Percentiles rank a stretch among this genome's conserved stretches.
Evolutionary conservation across 345 rosid species (phyloP).

Genomic region (Lepidium sativum): DNA sequence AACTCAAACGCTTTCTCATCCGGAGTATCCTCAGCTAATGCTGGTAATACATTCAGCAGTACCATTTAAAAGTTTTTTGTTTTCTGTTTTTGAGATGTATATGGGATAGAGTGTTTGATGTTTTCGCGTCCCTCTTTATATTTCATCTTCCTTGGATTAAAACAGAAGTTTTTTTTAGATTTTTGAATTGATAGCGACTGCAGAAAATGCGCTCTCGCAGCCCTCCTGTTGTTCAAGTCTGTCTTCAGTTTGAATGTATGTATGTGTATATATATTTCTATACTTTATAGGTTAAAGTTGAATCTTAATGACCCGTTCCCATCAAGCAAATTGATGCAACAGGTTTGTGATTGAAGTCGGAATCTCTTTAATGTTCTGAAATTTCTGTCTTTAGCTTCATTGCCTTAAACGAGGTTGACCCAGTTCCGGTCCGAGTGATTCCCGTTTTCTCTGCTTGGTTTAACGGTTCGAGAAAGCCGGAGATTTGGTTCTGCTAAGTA

Average conservation of each 20-base stretch:
- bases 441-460: no score
- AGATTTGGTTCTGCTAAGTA: no score
- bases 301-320: not conserved
- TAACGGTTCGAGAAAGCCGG: no score
- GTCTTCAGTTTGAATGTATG: slow-evolving; percentile 16
- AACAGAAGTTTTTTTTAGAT: slow-evolving; percentile 7
- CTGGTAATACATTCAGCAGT: slow-evolving; percentile 34
- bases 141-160: not conserved
- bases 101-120: slow-evolving; percentile 7
- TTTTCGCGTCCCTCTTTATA: not conserved
- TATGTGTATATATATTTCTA: not conserved
- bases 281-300: not conserved
- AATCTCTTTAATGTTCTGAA: not conserved
- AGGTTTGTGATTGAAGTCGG: not conserved
- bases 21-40: slow-evolving; percentile 37
- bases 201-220: slow-evolving; percentile 5
- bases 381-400: not conserved
- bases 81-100: slow-evolving; percentile 6
- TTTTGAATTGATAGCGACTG: not conserved
- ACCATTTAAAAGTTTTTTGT: slow-evolving; percentile 3
- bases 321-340: not conserved
- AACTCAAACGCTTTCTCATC: slow-evolving; percentile 36
- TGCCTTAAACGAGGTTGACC: no score
- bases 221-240: not conserved
- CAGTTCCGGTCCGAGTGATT: no score